These are phyloP conservation scores for Naganishia kalamii DNA, from an alignment of 768 basidiomycete genomes.

Conservation along the genomic window DNA sequence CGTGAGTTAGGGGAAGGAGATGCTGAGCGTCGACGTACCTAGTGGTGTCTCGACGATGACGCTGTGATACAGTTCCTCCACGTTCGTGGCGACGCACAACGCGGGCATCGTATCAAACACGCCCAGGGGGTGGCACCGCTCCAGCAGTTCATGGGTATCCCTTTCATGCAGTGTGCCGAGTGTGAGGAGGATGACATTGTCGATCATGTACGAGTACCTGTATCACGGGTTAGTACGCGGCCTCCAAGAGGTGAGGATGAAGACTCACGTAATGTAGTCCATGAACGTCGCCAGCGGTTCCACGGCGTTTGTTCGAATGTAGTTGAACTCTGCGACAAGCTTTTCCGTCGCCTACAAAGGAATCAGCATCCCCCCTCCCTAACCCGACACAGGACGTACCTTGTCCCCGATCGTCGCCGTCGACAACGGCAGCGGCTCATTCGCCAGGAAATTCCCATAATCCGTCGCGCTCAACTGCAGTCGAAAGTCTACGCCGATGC, in stretches of 20 bases:
- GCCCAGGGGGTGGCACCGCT: slow-evolving; percentile 93
- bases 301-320: slow-evolving; percentile 79
- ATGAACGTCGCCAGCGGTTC: slow-evolving; percentile 85
- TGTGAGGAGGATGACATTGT: slow-evolving; percentile 95
- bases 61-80: slow-evolving; percentile 93
- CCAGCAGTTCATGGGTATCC: slow-evolving; percentile 91
- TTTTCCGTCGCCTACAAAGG: slow-evolving; percentile 65
- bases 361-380: background rate
- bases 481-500: slow-evolving; percentile 64
- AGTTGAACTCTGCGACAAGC: slow-evolving; percentile 96
- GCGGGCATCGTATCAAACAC: slow-evolving; percentile 98
- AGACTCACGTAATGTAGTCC: slow-evolving; percentile 90
- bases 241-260: no score
- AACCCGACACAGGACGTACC: slow-evolving; percentile 25
- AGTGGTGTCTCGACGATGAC: slow-evolving; percentile 96
- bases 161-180: slow-evolving; percentile 95
- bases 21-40: slow-evolving; percentile 55
- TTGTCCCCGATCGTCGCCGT: slow-evolving; percentile 95
- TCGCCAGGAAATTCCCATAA: slow-evolving; percentile 96
- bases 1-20: background rate
- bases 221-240: background rate
- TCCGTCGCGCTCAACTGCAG: slow-evolving; percentile 94
- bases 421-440: slow-evolving; percentile 86
- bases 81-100: slow-evolving; percentile 96
- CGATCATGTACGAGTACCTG: slow-evolving; percentile 99